phyloP scores from a whole-genome alignment of 345 rosid species.

The Tarenaya hassleriana region DNA sequence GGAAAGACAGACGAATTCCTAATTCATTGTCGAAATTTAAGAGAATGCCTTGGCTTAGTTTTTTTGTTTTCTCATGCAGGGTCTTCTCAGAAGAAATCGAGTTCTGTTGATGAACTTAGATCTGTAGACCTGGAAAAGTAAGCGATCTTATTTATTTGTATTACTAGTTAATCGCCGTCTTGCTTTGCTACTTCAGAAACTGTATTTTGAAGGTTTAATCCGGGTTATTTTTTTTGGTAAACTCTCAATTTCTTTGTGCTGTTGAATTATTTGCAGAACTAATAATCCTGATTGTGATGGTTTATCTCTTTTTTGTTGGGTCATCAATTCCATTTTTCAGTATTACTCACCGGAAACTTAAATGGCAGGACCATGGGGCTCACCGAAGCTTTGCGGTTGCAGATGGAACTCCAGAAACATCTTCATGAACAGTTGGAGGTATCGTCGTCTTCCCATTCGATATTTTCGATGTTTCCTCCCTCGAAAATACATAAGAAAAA shows the following conservation, averaged over 20 bases:
- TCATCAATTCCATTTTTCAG: too few species aligned
- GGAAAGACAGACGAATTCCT: not conserved
- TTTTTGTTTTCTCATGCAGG: slow-evolving; percentile 23
- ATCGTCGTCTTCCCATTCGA: not conserved
- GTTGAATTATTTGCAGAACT: too few species aligned
- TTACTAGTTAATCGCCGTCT: too few species aligned
- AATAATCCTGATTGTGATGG: too few species aligned
- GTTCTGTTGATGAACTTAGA: slow-evolving; percentile 40
- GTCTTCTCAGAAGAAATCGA: slow-evolving; percentile 39
- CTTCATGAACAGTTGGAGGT: slow-evolving; percentile 8
- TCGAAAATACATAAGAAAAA: too few species aligned
- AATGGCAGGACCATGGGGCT: not conserved
- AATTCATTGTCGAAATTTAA: not conserved
- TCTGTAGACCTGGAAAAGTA: slow-evolving; percentile 59
- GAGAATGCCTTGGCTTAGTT: not conserved
- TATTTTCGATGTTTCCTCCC: too few species aligned
- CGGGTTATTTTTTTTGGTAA: too few species aligned
- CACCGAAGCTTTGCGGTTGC: slow-evolving; percentile 7
- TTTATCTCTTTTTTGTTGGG: too few species aligned
- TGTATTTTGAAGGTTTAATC: too few species aligned
- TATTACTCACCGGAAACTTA: not conserved
- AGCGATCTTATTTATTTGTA: too few species aligned
- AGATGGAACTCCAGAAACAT: slow-evolving; percentile 6
- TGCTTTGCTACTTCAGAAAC: too few species aligned
- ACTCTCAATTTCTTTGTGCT: too few species aligned